Evolutionary conservation across 2,329 filamentous ascomycete genomes (phyloP).

Genomic region (Aspergillus hortae): DNA sequence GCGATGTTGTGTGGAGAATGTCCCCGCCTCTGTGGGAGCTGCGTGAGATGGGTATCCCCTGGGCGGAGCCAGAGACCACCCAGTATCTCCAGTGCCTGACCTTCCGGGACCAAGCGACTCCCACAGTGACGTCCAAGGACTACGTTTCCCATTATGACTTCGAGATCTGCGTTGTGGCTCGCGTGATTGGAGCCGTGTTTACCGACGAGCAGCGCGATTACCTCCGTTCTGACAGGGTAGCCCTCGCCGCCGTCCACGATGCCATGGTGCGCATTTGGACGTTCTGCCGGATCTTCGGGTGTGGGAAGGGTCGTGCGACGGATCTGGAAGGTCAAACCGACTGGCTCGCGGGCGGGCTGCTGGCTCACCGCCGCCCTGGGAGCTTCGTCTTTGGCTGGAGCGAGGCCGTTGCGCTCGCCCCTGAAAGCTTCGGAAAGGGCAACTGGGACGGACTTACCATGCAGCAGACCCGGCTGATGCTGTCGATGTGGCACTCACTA

Average conservation of each 20-base stretch:
- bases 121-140: not conserved
- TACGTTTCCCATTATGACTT: not conserved
- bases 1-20: not conserved
- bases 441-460: not conserved
- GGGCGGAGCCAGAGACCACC: not conserved
- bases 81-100: not conserved
- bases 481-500: not conserved
- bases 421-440: not conserved
- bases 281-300: slow-evolving; percentile 2
- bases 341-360: not conserved
- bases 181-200: not conserved
- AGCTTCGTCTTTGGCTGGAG: not conserved
- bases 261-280: not conserved
- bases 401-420: not conserved
- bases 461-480: not conserved
- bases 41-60: not conserved
- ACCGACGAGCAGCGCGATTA: not conserved
- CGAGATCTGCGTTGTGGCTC: not conserved
- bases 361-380: not conserved
- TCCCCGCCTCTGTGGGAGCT: not conserved
- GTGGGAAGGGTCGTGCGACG: not conserved
- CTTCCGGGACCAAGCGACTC: not conserved
- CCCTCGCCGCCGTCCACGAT: not conserved
- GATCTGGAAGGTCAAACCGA: not conserved
- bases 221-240: not conserved